phyloP scores from a whole-genome alignment of 345 rosid genomes.

The Conringia planisiliqua region DNA sequence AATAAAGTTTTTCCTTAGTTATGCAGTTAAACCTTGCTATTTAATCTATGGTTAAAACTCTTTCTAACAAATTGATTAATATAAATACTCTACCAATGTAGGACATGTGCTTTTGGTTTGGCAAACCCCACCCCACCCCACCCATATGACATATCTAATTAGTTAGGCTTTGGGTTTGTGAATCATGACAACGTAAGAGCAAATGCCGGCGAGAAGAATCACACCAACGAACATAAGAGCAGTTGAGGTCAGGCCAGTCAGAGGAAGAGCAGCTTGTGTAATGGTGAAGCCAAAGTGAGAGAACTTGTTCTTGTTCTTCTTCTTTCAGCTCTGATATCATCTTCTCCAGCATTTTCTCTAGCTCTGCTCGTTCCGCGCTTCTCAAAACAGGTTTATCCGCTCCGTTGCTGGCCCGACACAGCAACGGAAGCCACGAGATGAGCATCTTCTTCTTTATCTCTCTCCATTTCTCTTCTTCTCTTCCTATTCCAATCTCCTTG shows the following conservation, averaged over 20 bases:
- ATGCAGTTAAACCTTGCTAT: neutral
- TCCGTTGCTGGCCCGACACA: constrained; percentile 71
- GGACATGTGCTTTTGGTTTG: neutral
- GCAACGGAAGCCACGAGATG: constrained; percentile 70
- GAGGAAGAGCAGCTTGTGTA: constrained; percentile 62
- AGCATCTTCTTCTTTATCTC: constrained; percentile 58
- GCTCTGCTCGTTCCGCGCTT: constrained; percentile 44
- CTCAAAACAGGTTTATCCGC: constrained; percentile 59
- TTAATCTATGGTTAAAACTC: neutral
- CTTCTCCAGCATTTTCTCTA: constrained; percentile 62
- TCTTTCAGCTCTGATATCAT: constrained; percentile 48
- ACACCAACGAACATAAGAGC: constrained; percentile 68
- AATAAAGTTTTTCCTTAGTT: too few relatives aligned
- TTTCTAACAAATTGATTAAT: neutral
- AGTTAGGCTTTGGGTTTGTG: neutral
- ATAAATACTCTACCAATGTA: neutral
- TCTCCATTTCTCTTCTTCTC: constrained; percentile 41
- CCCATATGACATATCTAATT: neutral
- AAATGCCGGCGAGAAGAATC: constrained; percentile 63
- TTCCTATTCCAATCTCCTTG: constrained; percentile 41
- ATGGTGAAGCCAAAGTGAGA: constrained; percentile 86
- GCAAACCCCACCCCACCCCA: too few relatives aligned
- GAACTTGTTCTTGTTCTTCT: constrained; percentile 65
- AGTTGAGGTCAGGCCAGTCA: constrained; percentile 86
- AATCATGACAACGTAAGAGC: constrained; percentile 27